A percentile compares a stretch with the other conserved stretches of the same genome.
These are phyloP conservation scores for Wickerhamiella shivajii DNA, from an alignment of 805 yeast species.

Conservation along the genomic window DNA sequence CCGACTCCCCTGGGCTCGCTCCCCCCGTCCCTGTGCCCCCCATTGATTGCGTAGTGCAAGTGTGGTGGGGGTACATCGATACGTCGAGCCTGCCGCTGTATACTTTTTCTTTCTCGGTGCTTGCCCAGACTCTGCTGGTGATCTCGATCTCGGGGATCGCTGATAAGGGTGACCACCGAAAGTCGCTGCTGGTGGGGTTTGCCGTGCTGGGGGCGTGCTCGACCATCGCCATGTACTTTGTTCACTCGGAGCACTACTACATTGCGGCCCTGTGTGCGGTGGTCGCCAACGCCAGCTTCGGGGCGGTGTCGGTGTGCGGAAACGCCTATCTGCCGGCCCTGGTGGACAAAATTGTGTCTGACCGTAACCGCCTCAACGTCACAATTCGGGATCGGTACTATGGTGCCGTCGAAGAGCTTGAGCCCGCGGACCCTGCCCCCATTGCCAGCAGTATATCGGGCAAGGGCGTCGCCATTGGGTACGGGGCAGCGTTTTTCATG, in stretches of 20 bases:
- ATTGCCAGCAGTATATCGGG: conserved; percentile 36
- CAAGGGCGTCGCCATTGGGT: conserved; percentile 56
- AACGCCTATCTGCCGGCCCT: conserved; percentile 56
- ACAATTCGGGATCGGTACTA: conserved; percentile 14
- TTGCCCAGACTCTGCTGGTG: conserved; percentile 56
- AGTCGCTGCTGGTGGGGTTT: conserved; percentile 38
- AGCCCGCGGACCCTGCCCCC: conserved; percentile 13
- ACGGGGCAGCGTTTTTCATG: conserved; percentile 50
- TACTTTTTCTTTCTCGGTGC: conserved; percentile 56
- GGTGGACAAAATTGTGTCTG: conserved; percentile 23
- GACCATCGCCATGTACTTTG: conserved; percentile 33
- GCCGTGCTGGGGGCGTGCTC: conserved; percentile 45
- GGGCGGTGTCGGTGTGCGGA: conserved; percentile 68
- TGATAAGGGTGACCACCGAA: conserved; percentile 48
- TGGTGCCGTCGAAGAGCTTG: conserved; percentile 11
- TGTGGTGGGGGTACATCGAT: conserved; percentile 38
- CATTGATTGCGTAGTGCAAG: conserved; percentile 35
- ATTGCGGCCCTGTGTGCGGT: conserved; percentile 43
- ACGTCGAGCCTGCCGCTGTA: conserved; percentile 62
- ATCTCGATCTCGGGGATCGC: conserved; percentile 61
- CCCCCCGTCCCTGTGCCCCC: conserved; percentile 18
- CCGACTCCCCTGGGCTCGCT: conserved; percentile 16
- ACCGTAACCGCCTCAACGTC: conserved; percentile 8
- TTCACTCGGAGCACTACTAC: conserved; percentile 32
- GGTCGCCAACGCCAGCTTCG: conserved; percentile 53